Base-by-base conservation (phyloP, 805 yeast genomes). In the Suhomyces sp. region DNA sequence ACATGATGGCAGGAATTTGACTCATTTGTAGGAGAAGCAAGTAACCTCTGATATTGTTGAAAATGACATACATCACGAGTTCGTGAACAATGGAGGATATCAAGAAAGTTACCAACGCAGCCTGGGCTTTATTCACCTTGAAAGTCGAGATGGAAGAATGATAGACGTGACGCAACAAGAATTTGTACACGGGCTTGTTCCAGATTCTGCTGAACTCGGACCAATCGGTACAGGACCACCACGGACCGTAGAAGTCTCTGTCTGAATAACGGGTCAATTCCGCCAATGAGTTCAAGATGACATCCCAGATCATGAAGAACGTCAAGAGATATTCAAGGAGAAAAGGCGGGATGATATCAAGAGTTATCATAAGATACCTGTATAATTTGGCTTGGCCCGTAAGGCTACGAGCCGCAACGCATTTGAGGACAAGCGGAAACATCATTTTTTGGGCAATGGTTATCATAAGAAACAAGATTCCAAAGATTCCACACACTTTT, bases 201-300 rank as follows among this genome's bases (percentile, higher is more conserved):
- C 99, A 96, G 56, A 88, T 84, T 58, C 97, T 78, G 9, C 97
- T 87, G 68, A 89, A 94, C 65, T 92, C 92, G 53, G 88, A 88
- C 97, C 97, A 94, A 42, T 90, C 87, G 17, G 87, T 83, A 56
- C 96, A 88, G 61, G 92, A 90, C 99, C 99, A 94, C 99, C 99
- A 96, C 44, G 90, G 88, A 3, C 96, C 93, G 65, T 96, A 94
- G 69, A 94, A 94, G 59, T 88, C 88, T 48, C 99, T 82, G 67
- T 94, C 97, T 4, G 90, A 97, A 71, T 86, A 96, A 49, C 79
- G 65, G 13, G 96, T 86, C 38, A 93, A 73, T 67, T 94, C 99
- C 0, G 97, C 98, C 60, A 96, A 81, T 23, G 88, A 87, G 64
- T 92, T 93, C 60, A 92, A 74, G 48, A 93, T 93, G 5, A 93